These are phyloP conservation scores for Clarireedia monteithiana DNA, from an alignment of 2,329 filamentous ascomycete species.

Conservation along the genomic window DNA sequence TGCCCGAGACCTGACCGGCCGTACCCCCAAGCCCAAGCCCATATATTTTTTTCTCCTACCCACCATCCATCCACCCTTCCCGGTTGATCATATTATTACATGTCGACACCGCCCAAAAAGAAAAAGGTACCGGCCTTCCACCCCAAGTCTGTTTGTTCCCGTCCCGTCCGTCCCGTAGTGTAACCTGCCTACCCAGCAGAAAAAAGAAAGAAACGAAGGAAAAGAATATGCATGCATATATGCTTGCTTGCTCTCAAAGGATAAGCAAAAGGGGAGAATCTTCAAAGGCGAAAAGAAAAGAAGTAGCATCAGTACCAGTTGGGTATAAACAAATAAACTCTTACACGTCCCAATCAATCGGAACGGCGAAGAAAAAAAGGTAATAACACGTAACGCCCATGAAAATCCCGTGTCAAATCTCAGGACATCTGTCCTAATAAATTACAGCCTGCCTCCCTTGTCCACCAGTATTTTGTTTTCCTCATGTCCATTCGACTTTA, in stretches of 20 bases:
- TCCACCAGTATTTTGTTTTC: not conserved
- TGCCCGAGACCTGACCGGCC: too few relatives aligned
- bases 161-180: not conserved
- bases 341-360: not conserved
- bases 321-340: conserved; percentile 12
- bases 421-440: not conserved
- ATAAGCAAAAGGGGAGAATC: not conserved
- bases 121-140: too few relatives aligned
- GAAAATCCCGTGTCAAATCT: not conserved
- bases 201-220: not conserved
- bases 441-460: conserved; percentile 1
- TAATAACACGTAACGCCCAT: not conserved
- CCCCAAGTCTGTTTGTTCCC: too few relatives aligned
- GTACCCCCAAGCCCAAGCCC: too few relatives aligned
- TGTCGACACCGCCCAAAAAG: too few relatives aligned
- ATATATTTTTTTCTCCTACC: too few relatives aligned
- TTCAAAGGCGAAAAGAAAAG: not conserved
- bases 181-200: not conserved
- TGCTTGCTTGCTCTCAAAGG: not conserved
- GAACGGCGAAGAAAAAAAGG: not conserved
- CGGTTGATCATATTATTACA: too few relatives aligned
- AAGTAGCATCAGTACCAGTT: conserved; percentile 3
- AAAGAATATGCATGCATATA: not conserved
- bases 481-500: not conserved
- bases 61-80: too few relatives aligned